These are phyloP conservation scores for Leptographium lundbergii DNA, from an alignment of 2,329 filamentous ascomycete species.

Conservation along the genomic window DNA sequence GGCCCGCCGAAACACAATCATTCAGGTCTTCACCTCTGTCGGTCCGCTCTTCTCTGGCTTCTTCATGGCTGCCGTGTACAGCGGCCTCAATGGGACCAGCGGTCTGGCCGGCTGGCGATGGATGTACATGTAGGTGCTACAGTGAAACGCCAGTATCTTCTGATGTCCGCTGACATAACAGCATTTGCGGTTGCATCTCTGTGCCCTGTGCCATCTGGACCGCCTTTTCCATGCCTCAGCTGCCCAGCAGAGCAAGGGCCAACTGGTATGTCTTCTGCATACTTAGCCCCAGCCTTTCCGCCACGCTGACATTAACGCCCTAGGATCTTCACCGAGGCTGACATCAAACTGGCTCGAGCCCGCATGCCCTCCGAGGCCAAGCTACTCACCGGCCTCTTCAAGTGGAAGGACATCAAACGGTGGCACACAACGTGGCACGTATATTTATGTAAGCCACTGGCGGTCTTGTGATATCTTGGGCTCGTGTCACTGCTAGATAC, in stretches of 20 bases:
- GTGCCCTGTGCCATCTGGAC: conserved; percentile 16
- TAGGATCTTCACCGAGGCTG: conserved; percentile 15
- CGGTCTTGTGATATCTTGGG: no score
- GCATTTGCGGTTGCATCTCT: conserved; percentile 16
- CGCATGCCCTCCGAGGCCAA: conserved; percentile 16
- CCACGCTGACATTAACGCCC: neutral
- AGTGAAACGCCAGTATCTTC: no score
- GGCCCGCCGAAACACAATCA: conserved; percentile 17
- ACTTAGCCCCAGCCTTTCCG: neutral
- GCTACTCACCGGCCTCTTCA: conserved; percentile 15
- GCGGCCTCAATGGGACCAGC: conserved; percentile 15
- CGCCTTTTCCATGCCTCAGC: conserved; percentile 16
- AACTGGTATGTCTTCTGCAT: conserved; percentile 13
- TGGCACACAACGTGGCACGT: conserved; percentile 19
- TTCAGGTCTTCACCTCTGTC: conserved; percentile 16
- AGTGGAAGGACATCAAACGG: conserved; percentile 17
- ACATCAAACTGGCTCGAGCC: conserved; percentile 13
- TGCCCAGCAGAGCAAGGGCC: conserved; percentile 14
- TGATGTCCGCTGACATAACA: neutral
- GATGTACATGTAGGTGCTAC: conserved; percentile 15
- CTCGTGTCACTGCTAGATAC: no score
- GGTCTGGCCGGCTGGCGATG: conserved; percentile 16
- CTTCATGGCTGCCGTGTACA: conserved; percentile 15
- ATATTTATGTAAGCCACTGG: conserved; percentile 13
- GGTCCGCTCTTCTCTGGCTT: conserved; percentile 17